These are phyloP conservation scores for Sambucus nigra DNA, from an alignment of 129 eudicot species.

Conservation along the genomic window DNA sequence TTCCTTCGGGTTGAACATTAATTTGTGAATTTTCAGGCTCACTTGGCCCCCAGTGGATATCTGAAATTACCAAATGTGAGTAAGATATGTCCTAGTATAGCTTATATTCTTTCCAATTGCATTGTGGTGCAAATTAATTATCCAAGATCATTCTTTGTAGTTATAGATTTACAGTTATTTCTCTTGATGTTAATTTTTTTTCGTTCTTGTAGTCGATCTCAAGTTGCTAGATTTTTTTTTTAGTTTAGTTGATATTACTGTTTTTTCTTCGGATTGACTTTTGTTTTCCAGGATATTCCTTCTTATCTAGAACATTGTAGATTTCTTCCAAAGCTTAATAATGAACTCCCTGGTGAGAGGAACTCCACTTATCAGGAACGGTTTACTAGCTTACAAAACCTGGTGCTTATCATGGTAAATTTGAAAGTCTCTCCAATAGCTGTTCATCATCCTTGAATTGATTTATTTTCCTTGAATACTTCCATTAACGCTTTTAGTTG, in stretches of 20 bases:
- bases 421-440: not conserved
- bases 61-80: slow-evolving; percentile 88
- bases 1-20: not conserved
- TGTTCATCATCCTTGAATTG: not conserved
- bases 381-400: slow-evolving; percentile 65
- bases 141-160: not conserved
- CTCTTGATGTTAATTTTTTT: not conserved
- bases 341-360: slow-evolving; percentile 62
- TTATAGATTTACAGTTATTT: not conserved
- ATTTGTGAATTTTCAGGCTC: slow-evolving; percentile 46
- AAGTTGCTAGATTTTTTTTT: not conserved
- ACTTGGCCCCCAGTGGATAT: slow-evolving; percentile 97
- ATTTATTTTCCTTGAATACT: not conserved
- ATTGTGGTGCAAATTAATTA: too few relatives aligned
- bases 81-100: slow-evolving; percentile 2
- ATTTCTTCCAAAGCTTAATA: slow-evolving; percentile 88
- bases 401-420: slow-evolving; percentile 83
- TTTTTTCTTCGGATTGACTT: not conserved
- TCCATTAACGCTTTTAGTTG: too few relatives aligned
- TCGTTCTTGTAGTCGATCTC: not conserved
- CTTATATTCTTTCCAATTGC: not conserved
- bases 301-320: slow-evolving; percentile 68
- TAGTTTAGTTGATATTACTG: not conserved
- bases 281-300: slow-evolving; percentile 35
- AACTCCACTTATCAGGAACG: slow-evolving; percentile 82